These are phyloP conservation scores for Isoetes taiwanensis DNA, from an alignment of 75 land plant species.

Conservation along the genomic window DNA sequence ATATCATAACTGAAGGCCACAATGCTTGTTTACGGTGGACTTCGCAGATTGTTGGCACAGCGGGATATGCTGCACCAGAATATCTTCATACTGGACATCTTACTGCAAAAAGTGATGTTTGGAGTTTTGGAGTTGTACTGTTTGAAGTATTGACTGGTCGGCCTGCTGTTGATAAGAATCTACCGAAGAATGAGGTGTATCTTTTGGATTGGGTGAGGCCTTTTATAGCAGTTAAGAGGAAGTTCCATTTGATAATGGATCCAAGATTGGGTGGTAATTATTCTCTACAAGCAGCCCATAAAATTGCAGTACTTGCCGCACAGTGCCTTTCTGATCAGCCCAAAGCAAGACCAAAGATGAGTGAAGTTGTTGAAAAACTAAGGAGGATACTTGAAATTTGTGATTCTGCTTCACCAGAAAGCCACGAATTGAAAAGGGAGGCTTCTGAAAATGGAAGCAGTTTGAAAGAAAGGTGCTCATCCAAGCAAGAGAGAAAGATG, in stretches of 20 bases:
- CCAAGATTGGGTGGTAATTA: slow-evolving; percentile 55
- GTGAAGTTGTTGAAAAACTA: slow-evolving; percentile 46
- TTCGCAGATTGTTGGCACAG: slow-evolving; percentile 34
- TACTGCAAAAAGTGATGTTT: slow-evolving; percentile 41
- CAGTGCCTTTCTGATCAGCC: slow-evolving; percentile 55
- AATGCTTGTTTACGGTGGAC: neutral
- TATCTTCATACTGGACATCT: slow-evolving; percentile 35
- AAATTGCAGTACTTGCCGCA: slow-evolving; percentile 57
- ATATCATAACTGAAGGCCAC: too few species aligned
- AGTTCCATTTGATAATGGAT: slow-evolving; percentile 39
- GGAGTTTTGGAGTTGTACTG: slow-evolving; percentile 44
- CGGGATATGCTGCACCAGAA: slow-evolving; percentile 50
- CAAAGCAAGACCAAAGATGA: slow-evolving; percentile 58
- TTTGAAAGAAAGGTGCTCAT: too few species aligned
- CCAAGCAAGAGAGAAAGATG: too few species aligned
- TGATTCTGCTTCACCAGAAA: too few species aligned
- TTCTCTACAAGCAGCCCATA: slow-evolving; percentile 45
- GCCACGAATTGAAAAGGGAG: too few species aligned
- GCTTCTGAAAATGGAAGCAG: too few species aligned
- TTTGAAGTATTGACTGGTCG: slow-evolving; percentile 36
- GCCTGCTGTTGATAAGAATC: slow-evolving; percentile 24
- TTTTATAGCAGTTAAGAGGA: slow-evolving; percentile 41
- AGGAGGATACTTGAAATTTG: too few species aligned
- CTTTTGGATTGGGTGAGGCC: slow-evolving; percentile 69
- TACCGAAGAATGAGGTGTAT: slow-evolving; percentile 23